Evolutionary conservation across 1,284 basidiomycete species (phyloP).

Genomic region (Rhodofomes roseus): DNA sequence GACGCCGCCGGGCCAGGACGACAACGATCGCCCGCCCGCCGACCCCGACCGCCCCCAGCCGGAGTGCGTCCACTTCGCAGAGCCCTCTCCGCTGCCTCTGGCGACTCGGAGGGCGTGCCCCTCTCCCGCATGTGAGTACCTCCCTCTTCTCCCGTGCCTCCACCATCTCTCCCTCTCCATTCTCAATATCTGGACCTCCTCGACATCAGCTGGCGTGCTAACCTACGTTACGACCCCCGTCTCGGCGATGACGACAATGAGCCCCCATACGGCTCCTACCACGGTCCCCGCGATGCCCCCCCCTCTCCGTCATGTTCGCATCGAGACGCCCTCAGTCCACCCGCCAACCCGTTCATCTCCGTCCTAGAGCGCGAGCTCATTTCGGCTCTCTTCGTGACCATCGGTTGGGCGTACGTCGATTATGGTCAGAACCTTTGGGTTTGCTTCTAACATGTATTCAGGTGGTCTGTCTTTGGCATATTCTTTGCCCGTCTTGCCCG

Average conservation of each 20-base stretch:
- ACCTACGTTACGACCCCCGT: slow-evolving; percentile 23
- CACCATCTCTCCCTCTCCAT: background rate
- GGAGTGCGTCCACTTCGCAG: background rate
- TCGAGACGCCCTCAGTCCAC: slow-evolving; percentile 49
- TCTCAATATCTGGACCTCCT: slow-evolving; percentile 4
- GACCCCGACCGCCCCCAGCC: too few species aligned
- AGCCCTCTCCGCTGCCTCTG: background rate
- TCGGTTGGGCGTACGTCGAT: slow-evolving; percentile 67
- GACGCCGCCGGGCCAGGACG: too few species aligned
- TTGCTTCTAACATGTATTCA: slow-evolving; percentile 20
- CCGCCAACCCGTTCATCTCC: slow-evolving; percentile 61
- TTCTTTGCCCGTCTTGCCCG: slow-evolving; percentile 61
- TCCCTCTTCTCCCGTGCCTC: background rate
- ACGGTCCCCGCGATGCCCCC: slow-evolving; percentile 6
- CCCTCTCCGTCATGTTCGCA: slow-evolving; percentile 16
- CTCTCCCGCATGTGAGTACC: background rate
- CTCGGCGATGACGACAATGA: slow-evolving; percentile 23
- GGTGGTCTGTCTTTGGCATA: slow-evolving; percentile 70
- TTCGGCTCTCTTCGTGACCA: slow-evolving; percentile 48
- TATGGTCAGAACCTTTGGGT: slow-evolving; percentile 1
- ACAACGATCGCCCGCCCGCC: background rate
- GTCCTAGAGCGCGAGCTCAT: slow-evolving; percentile 68
- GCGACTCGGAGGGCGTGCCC: background rate
- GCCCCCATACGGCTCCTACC: slow-evolving; percentile 6
- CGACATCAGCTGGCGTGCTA: slow-evolving; percentile 6